phyloP scores from a whole-genome alignment of 306 rosid genomes.

The Betula pendula region DNA sequence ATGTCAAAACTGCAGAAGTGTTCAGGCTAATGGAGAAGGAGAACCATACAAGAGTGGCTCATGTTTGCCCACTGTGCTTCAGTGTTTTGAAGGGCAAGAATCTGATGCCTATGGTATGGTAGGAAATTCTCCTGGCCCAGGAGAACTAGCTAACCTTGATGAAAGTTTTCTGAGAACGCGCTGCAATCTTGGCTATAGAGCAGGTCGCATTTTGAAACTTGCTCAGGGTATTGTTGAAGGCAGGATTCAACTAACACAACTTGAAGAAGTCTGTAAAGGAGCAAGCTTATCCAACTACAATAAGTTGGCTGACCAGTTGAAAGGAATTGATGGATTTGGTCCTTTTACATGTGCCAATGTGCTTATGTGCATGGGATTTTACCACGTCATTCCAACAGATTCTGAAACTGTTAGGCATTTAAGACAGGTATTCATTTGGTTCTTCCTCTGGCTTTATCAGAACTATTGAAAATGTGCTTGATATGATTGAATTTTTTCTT shows the following conservation, averaged over 20 bases:
- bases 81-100: constrained; percentile 15
- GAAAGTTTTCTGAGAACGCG: constrained; percentile 40
- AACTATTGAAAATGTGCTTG: background rate
- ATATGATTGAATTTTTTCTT: constrained; percentile 6
- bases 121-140: constrained; percentile 52
- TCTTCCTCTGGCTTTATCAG: background rate
- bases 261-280: constrained; percentile 44
- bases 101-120: constrained; percentile 6
- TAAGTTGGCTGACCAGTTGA: constrained; percentile 36
- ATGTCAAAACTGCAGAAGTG: constrained; percentile 9
- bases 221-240: constrained; percentile 47
- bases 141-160: constrained; percentile 45
- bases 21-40: constrained; percentile 5
- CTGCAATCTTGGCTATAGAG: constrained; percentile 59
- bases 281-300: constrained; percentile 35
- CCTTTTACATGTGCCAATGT: constrained; percentile 55
- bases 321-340: constrained; percentile 56
- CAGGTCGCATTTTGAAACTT: constrained; percentile 42
- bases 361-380: constrained; percentile 57
- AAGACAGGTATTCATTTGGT: constrained; percentile 35
- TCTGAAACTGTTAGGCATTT: constrained; percentile 56
- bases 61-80: background rate
- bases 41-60: constrained; percentile 12
- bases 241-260: constrained; percentile 36
- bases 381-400: constrained; percentile 53